Conservation (phyloP, 768 basidiomycete genomes). For the Boletus rufocinnamomeus region DNA sequence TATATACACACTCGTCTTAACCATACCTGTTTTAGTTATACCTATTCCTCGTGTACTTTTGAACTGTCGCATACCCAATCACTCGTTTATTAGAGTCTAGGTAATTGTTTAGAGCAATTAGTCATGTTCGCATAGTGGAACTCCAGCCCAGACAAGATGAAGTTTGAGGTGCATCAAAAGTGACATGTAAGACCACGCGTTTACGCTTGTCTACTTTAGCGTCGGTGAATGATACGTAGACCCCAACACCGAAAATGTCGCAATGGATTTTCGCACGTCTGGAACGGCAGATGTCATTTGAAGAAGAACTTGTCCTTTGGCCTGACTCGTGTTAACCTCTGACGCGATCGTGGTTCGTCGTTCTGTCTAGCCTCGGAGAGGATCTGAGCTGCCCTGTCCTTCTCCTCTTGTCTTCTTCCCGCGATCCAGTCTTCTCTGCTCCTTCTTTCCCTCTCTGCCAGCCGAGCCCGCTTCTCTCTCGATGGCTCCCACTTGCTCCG, state of each 20-base stretch:
- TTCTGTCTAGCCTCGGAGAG: slow-evolving; percentile 24
- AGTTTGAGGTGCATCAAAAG: slow-evolving; percentile 2
- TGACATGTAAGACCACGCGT: slow-evolving; percentile 13
- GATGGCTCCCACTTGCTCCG: slow-evolving; percentile 72
- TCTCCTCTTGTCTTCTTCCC: slow-evolving; percentile 46
- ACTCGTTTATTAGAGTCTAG: slow-evolving; percentile 4
- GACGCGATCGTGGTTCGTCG: slow-evolving; percentile 15
- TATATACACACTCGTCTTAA: slow-evolving; percentile 2
- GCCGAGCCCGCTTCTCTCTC: slow-evolving; percentile 49
- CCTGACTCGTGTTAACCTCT: slow-evolving; percentile 26
- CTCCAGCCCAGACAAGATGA: background rate
- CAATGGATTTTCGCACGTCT: slow-evolving; percentile 17
- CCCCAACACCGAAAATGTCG: background rate
- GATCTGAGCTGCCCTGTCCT: slow-evolving; percentile 38
- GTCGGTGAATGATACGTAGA: background rate
- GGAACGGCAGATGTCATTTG: slow-evolving; percentile 29
- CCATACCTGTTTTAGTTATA: slow-evolving; percentile 11
- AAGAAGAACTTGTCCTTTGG: slow-evolving; percentile 44
- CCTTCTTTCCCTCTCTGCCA: slow-evolving; percentile 54
- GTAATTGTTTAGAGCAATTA: slow-evolving; percentile 1
- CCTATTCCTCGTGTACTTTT: slow-evolving; percentile 14
- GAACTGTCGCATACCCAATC: slow-evolving; percentile 14
- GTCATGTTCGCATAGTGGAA: background rate
- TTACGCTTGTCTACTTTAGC: slow-evolving; percentile 5
- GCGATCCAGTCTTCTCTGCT: slow-evolving; percentile 41